Evolutionary conservation across 768 basidiomycete genomes (phyloP), one percentile per base, ranked within the genome.

Genomic region (Boletus sp.): DNA sequence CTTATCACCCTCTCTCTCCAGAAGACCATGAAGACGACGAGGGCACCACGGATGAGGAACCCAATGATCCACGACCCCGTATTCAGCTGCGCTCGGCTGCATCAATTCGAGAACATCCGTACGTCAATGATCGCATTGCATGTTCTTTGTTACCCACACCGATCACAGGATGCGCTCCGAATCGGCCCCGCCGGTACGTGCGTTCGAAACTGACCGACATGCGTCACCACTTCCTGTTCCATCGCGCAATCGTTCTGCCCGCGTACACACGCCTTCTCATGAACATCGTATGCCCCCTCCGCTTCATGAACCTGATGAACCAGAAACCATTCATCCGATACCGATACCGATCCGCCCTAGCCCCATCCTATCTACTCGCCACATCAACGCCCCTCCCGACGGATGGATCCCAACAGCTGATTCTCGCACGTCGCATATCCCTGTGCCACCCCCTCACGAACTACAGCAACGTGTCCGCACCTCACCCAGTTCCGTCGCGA

Each of bases 361-460:
- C 44, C 58, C 69, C 1, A 47, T 43, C 29, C 33, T 60, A 17
- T 19, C 51, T 7, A n/a, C 34, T 6, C 62, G 42, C 2, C 57
- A 48, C 15, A 47, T 57, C 19, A 51, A 27, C 15, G 13, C 34
- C 33, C 62, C 60, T 35, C 55, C 54, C 1, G 71, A 72, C 21
- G 61, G 54, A 33, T 72, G 65, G 63, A 71, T 72, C 33, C 71
- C 69, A 17, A 58, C 43, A 19, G 54, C 59, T 6, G 69, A 70
- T 53, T 60, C 70, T 42, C 66, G 58, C 21, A 59, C 67, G 2
- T 59, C 64, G 5, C 57, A 58, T 34, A 64, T 68, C 8, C 39
- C 14, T 10, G 30, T 70, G 17, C 69, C 63, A 39, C 50, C 62
- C 7, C 69, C 70, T 6, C 53, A 63, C 42, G 55, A 38, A 46